Base-by-base conservation (phyloP, 441 rosid genomes). In the Erysimum cheiri region DNA sequence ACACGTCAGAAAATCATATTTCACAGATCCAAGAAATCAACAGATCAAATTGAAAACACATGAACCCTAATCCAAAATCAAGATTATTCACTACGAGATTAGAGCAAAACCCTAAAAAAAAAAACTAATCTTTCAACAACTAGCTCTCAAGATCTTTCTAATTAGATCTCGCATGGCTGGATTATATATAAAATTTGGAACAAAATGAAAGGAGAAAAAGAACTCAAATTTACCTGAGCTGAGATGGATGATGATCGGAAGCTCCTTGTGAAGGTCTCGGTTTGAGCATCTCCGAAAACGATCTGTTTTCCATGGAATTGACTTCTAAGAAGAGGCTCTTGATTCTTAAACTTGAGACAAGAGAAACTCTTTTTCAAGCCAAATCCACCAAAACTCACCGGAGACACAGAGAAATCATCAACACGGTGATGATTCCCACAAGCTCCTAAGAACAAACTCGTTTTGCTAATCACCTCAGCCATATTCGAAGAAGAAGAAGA, bases 381-480 rank as follows among this genome's bases (percentile, higher is more conserved):
- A 31, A 60, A 60, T 4, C 58, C 67, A 52, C 43, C 74, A 71
- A 81, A 79, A 62, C 74, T 72, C 71, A 62, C 79, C 10, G 86
- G 58, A 3, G 77, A 69, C 24, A 60, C 59, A 50, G 70, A 78
- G 46, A 60, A n/a, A 43, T 70, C 73, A 73, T 75, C 60, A 14
- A 31, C 73, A 60, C 31, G 73, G 31, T 29, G 53, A 14, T 48
- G 63, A 31, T 58, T 29, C 41, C 28, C 44, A 46, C 67, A 64
- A 52, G 72, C 68, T 70, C 67, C 67, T 1, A 64, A 65, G 64
- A 81, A 80, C 56, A 87, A 74, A 76, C 77, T 82, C 33, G 82
- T 28, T 60, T 77, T 81, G 73, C 81, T 73, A 69, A 88, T 60
- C 56, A 84, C 83, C 57, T 72, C 88, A 8, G 89, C 85, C 92